A percentile compares a stretch with the other conserved stretches of the same genome.
Conservation (phyloP, 2,329 filamentous ascomycete genomes). For the Xylariaceae sp. region DNA sequence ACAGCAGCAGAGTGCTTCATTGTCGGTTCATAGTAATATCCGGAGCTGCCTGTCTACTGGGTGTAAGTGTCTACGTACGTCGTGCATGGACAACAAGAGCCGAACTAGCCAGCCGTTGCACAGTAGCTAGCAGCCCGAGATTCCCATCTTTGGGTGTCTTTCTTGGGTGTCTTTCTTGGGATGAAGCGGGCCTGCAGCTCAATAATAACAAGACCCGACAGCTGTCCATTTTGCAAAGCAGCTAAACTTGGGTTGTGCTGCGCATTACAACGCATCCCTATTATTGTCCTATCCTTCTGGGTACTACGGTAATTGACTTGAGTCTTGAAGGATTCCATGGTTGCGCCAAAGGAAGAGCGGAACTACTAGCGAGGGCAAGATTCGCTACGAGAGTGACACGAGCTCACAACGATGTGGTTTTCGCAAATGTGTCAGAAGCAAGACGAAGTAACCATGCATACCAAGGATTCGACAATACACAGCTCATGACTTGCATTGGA, state of each 20-base stretch:
- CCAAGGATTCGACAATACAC: not conserved
- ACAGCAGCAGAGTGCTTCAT: not conserved
- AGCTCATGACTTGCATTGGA: not conserved
- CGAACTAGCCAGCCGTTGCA: too few species aligned
- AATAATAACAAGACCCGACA: not conserved
- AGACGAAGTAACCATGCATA: not conserved
- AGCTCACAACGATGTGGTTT: not conserved
- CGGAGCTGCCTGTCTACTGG: too few species aligned
- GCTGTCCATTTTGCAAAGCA: not conserved
- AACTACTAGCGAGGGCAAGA: not conserved
- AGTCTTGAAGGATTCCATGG: not conserved
- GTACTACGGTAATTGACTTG: too few species aligned
- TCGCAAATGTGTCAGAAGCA: not conserved
- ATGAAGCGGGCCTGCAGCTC: not conserved
- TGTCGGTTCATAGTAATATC: too few species aligned
- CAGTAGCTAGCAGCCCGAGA: not conserved
- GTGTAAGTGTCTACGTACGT: not conserved
- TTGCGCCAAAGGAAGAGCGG: not conserved
- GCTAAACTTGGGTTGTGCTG: not conserved
- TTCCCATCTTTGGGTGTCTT: not conserved
- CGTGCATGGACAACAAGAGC: too few species aligned
- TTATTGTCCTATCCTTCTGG: not conserved
- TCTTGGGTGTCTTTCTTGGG: not conserved
- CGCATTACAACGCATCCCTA: not conserved
- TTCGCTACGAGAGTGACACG: not conserved